A percentile compares a stretch with the other conserved stretches of the same genome.
phyloP scores from a whole-genome alignment of 768 basidiomycete genomes.

The Botryobasidium botryosum region DNA sequence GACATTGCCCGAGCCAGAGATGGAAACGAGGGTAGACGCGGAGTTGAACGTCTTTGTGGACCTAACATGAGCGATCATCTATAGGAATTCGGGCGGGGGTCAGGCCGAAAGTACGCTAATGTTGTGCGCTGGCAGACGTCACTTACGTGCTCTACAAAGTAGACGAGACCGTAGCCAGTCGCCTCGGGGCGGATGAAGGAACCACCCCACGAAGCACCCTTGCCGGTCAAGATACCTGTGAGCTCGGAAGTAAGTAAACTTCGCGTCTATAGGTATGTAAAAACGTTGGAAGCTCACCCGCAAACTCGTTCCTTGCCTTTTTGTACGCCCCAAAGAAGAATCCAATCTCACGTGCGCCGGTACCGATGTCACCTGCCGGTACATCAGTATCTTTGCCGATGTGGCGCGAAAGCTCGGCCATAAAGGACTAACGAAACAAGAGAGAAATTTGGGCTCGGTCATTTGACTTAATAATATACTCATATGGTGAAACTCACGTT shows the following conservation, averaged over 20 bases:
- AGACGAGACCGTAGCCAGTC: constrained; percentile 57
- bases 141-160: constrained; percentile 50
- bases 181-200: constrained; percentile 61
- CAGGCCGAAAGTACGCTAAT: too few relatives aligned
- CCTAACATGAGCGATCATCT: neutral
- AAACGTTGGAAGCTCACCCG: constrained; percentile 20
- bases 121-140: too few relatives aligned
- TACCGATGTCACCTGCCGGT: constrained; percentile 59
- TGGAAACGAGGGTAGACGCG: constrained; percentile 23
- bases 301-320: constrained; percentile 52
- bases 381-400: constrained; percentile 63
- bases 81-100: neutral
- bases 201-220: constrained; percentile 53
- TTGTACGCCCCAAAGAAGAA: constrained; percentile 69
- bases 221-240: constrained; percentile 45
- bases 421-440: constrained; percentile 39
- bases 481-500: constrained; percentile 18
- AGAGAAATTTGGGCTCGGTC: too few relatives aligned
- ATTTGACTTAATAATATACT: too few relatives aligned
- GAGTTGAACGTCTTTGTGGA: neutral
- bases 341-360: constrained; percentile 57
- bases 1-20: constrained; percentile 58
- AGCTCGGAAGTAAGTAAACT: too few relatives aligned
- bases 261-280: too few relatives aligned
- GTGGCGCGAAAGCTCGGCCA: constrained; percentile 55